Percentiles rank a stretch among this genome's conserved stretches.
Conservation (phyloP, 2,329 filamentous ascomycete species). For the Ceratocystis papillata region DNA sequence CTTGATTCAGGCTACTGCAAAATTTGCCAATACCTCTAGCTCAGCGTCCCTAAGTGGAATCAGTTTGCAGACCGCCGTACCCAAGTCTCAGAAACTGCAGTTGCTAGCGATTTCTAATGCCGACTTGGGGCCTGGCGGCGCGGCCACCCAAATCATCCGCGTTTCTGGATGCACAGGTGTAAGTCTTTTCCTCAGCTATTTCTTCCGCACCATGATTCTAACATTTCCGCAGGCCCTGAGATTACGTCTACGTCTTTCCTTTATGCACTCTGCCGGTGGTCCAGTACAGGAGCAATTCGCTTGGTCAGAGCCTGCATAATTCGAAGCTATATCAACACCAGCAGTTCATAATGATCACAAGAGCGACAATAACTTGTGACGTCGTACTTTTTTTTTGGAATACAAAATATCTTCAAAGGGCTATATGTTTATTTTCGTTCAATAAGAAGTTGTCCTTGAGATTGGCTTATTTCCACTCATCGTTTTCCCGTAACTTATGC, state of each 20-base stretch:
- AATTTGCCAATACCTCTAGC: conserved; percentile 67
- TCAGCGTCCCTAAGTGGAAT: conserved; percentile 59
- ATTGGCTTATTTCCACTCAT: not conserved
- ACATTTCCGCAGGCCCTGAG: conserved; percentile 55
- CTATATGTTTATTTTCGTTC: not conserved
- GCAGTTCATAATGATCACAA: not conserved
- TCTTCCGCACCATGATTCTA: conserved; percentile 20
- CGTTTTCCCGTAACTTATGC: not conserved
- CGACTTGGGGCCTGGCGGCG: conserved; percentile 63
- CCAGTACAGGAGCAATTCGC: conserved; percentile 86
- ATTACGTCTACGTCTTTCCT: conserved; percentile 75
- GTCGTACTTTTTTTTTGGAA: not conserved
- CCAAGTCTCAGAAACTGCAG: conserved; percentile 90
- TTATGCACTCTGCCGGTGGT: conserved; percentile 57
- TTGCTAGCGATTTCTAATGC: conserved; percentile 77
- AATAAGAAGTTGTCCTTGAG: not conserved
- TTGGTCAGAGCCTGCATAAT: conserved; percentile 68
- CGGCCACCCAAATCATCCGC: conserved; percentile 85
- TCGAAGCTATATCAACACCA: not conserved
- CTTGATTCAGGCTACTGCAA: conserved; percentile 68
- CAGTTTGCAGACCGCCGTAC: conserved; percentile 85
- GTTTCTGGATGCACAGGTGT: conserved; percentile 78
- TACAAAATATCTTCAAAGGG: not conserved
- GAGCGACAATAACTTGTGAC: not conserved
- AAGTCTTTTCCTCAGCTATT: conserved; percentile 40